Conservation (phyloP, 805 yeast species). For the Cyberlindnera samutprakarnensis region DNA sequence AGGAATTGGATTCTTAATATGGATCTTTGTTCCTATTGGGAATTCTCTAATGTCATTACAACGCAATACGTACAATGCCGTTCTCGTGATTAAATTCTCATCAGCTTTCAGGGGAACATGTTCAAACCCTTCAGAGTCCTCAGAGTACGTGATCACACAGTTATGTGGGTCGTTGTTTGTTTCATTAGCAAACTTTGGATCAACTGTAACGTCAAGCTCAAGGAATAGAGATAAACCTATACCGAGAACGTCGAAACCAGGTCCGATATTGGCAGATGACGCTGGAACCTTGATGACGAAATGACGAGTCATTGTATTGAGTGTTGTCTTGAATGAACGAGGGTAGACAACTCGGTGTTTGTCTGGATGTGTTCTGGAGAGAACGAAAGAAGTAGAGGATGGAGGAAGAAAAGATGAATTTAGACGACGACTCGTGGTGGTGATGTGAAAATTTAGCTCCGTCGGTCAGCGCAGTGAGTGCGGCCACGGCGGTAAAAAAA, state of each 20-base stretch:
- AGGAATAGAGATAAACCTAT: conserved; percentile 75
- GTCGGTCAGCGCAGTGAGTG: too few relatives aligned
- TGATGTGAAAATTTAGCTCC: too few relatives aligned
- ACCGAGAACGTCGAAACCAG: conserved; percentile 96
- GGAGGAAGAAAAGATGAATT: too few relatives aligned
- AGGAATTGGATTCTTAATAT: conserved; percentile 87
- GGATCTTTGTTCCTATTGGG: conserved; percentile 77
- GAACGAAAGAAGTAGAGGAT: too few relatives aligned
- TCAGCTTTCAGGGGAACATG: conserved; percentile 75
- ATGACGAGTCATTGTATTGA: conserved; percentile 34
- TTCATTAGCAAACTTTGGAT: conserved; percentile 35
- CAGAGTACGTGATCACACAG: conserved; percentile 62
- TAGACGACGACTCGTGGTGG: too few relatives aligned
- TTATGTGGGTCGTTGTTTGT: conserved; percentile 59
- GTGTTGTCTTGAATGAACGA: too few relatives aligned
- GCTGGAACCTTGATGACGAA: conserved; percentile 81
- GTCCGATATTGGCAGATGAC: conserved; percentile 96
- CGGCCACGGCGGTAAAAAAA: too few relatives aligned
- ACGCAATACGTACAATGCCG: conserved; percentile 86
- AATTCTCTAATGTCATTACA: conserved; percentile 70
- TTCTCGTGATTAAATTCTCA: conserved; percentile 80
- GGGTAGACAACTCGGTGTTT: too few relatives aligned
- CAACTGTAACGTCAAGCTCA: conserved; percentile 61
- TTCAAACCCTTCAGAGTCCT: conserved; percentile 66
- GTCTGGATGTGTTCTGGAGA: too few relatives aligned